Conservation (phyloP, 2,329 filamentous ascomycete species). For the Sporothrix inflata region DNA sequence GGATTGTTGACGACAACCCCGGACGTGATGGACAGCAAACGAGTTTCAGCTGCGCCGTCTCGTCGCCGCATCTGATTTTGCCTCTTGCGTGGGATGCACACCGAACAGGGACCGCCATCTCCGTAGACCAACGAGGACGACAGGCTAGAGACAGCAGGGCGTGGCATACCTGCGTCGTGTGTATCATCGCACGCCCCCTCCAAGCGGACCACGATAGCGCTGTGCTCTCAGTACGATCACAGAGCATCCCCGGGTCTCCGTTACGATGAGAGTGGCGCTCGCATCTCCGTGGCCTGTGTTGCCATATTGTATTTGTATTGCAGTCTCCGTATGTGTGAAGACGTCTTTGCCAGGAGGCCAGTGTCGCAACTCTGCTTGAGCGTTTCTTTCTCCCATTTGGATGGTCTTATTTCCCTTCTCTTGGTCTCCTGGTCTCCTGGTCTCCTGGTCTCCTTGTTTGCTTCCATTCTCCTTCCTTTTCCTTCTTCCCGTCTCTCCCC, state of each 20-base stretch:
- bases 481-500: constrained; percentile 5
- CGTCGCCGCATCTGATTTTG: background rate
- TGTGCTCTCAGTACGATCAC: background rate
- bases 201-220: background rate
- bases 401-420: background rate
- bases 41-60: constrained; percentile 18
- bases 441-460: background rate
- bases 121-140: background rate
- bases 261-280: background rate
- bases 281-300: constrained; percentile 1
- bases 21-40: background rate
- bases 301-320: background rate
- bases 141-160: background rate
- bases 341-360: background rate
- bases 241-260: background rate
- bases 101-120: background rate
- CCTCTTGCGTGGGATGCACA: constrained; percentile 5
- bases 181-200: background rate
- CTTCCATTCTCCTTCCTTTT: background rate
- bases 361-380: background rate
- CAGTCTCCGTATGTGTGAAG: background rate
- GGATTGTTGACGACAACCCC: background rate
- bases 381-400: background rate
- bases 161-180: background rate
- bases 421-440: background rate